phyloP scores from a whole-genome alignment of 345 rosid species.

The rapeseed (Brassica napus) region Da-Ae NC_063450.1:43118001-43118500 shows the following conservation, averaged over 20 bases:
- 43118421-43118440: background rate
- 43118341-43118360: slow-evolving; percentile 34
- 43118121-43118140: background rate
- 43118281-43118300: slow-evolving; percentile 22
- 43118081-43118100: background rate
- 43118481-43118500: slow-evolving; percentile 21
- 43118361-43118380: slow-evolving; percentile 6
- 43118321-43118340: slow-evolving; percentile 32
- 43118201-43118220: slow-evolving; percentile 17
- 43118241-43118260: slow-evolving; percentile 7
- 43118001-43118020: background rate
- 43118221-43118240: slow-evolving; percentile 26
- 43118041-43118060: background rate
- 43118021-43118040: background rate
- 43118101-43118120: background rate
- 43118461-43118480: background rate
- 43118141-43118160: background rate
- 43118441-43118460: background rate
- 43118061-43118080: background rate
- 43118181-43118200: background rate
- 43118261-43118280: slow-evolving; percentile 25
- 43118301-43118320: background rate
- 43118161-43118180: background rate
- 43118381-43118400: slow-evolving; percentile 16
- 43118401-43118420: background rate